Conservation (phyloP, 768 basidiomycete genomes). For the Boletus pseudopeckii region DNA sequence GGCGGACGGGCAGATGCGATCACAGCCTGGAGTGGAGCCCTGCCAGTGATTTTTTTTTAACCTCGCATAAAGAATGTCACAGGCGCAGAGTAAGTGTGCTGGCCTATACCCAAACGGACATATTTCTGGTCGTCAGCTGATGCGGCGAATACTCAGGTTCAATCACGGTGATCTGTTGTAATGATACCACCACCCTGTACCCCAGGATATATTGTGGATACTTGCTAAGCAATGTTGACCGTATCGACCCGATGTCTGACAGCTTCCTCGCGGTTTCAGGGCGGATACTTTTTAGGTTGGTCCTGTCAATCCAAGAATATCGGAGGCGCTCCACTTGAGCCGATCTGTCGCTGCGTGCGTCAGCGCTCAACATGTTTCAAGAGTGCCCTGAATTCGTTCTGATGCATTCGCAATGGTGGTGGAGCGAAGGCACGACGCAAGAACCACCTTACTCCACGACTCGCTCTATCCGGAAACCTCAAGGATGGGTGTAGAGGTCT, state of each 20-base stretch:
- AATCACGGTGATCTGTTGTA: slow-evolving; percentile 1
- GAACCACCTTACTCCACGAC: neutral
- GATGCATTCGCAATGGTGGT: neutral
- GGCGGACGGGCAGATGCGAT: neutral
- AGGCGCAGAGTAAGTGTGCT: slow-evolving; percentile 5
- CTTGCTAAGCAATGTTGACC: neutral
- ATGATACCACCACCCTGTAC: slow-evolving; percentile 16
- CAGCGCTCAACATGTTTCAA: neutral
- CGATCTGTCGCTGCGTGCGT: slow-evolving; percentile 1
- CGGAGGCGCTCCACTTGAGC: slow-evolving; percentile 1
- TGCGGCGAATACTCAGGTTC: slow-evolving; percentile 3
- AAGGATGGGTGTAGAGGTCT: neutral
- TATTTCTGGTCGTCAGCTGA: slow-evolving; percentile 9
- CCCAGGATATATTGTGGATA: slow-evolving; percentile 1
- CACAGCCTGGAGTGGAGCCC: neutral
- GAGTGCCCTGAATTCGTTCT: neutral
- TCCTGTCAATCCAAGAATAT: neutral
- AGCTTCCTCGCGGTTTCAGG: slow-evolving; percentile 5
- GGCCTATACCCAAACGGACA: neutral
- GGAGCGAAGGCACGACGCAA: neutral
- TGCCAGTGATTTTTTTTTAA: neutral
- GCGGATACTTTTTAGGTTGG: neutral
- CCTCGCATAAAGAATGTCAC: neutral
- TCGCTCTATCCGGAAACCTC: neutral
- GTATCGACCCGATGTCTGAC: neutral